Evolutionary conservation across 768 basidiomycete genomes (phyloP).

Genomic region (Serendipita sp.): DNA sequence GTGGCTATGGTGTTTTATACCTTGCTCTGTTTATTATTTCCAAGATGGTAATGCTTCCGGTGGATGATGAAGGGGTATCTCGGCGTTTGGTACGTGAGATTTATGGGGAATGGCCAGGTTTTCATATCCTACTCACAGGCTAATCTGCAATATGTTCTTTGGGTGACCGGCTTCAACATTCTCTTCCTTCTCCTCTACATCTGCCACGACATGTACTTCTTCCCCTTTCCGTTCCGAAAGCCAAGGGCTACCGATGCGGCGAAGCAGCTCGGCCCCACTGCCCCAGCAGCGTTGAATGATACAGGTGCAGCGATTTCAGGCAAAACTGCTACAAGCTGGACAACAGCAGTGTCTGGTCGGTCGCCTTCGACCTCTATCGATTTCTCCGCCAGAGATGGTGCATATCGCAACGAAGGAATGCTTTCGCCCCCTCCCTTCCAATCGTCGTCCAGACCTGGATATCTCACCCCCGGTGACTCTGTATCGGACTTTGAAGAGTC

Average conservation of each 20-base stretch:
- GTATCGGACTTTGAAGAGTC: background rate
- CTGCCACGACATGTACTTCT: conserved; percentile 56
- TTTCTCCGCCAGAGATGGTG: background rate
- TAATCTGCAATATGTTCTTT: conserved; percentile 77
- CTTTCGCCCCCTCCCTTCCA: conserved; percentile 6
- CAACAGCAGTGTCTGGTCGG: conserved; percentile 13
- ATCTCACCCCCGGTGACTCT: background rate
- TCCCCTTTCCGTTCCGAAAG: conserved; percentile 27
- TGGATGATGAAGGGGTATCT: conserved; percentile 33
- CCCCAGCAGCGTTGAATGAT: background rate
- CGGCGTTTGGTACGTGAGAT: conserved; percentile 37
- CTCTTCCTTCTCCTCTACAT: conserved; percentile 73
- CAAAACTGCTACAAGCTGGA: conserved; percentile 24
- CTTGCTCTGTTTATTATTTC: conserved; percentile 41
- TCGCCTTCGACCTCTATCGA: background rate
- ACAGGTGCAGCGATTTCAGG: conserved; percentile 16
- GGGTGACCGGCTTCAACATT: conserved; percentile 81
- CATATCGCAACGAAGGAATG: background rate
- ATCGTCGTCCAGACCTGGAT: background rate
- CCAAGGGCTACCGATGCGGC: background rate
- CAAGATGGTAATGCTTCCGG: conserved; percentile 17
- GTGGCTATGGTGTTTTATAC: conserved; percentile 63
- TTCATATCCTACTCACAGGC: conserved; percentile 32
- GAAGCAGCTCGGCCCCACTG: background rate
- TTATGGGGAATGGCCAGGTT: background rate